These are phyloP conservation scores for Teratosphaeria epicoccoides DNA, from an alignment of 2,329 filamentous ascomycete genomes.

Conservation along the genomic window DNA sequence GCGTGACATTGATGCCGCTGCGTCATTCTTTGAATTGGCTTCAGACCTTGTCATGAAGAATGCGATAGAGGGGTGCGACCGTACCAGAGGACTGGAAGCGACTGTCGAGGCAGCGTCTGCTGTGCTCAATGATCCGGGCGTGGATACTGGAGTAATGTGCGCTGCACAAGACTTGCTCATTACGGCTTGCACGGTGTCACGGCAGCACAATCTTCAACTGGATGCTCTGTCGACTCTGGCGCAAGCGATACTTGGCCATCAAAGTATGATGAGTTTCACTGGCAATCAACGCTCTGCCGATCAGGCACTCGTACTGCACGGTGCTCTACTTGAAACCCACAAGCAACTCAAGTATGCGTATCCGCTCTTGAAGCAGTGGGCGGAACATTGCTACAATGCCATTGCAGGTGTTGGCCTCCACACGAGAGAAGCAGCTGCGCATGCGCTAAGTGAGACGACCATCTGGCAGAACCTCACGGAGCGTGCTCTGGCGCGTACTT, in stretches of 20 bases:
- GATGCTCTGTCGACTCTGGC: not conserved
- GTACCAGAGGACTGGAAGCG: not conserved
- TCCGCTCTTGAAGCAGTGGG: not conserved
- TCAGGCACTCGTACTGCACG: not conserved
- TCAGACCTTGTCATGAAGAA: not conserved
- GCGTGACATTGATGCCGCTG: conserved; percentile 13
- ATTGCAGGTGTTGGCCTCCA: not conserved
- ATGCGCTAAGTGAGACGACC: not conserved
- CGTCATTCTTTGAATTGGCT: conserved; percentile 7
- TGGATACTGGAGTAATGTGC: not conserved
- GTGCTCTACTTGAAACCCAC: not conserved
- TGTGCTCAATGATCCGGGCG: not conserved
- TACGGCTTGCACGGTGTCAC: not conserved
- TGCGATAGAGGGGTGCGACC: not conserved
- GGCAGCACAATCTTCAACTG: not conserved
- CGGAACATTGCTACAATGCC: not conserved
- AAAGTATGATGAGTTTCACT: not conserved
- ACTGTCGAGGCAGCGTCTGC: not conserved
- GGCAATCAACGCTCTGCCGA: not conserved
- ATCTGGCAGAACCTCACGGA: not conserved
- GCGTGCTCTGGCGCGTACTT: not conserved
- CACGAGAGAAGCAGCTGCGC: not conserved
- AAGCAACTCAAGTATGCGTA: not conserved
- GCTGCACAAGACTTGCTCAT: not conserved
- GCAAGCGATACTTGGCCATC: not conserved